These are phyloP conservation scores for Scheffersomyces spartinae DNA, from an alignment of 805 yeast genomes.

Conservation along the genomic window DNA sequence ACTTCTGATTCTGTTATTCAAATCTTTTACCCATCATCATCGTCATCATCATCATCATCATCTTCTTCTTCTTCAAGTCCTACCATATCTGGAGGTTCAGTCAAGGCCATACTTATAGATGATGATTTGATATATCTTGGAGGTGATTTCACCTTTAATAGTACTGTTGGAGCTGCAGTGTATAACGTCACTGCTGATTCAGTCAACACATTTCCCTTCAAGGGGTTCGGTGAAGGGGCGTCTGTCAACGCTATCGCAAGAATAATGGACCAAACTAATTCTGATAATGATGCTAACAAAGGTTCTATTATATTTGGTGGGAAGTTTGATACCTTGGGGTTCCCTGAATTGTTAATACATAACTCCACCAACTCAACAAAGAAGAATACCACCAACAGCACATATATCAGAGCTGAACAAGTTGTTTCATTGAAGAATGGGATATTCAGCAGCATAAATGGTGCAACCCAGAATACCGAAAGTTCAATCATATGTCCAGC, in stretches of 20 bases:
- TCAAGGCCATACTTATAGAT: constrained; percentile 26
- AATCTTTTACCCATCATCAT: no score
- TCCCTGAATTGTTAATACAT: constrained; percentile 29
- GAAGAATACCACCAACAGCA: constrained; percentile 23
- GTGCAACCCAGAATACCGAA: constrained; percentile 15
- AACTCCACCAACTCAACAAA: constrained; percentile 17
- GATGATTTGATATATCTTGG: constrained; percentile 58
- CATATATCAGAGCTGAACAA: constrained; percentile 44
- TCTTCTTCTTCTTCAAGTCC: constrained; percentile 7
- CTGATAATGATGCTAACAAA: constrained; percentile 11
- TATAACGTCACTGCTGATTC: constrained; percentile 40
- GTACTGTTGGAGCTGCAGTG: constrained; percentile 46
- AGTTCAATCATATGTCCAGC: constrained; percentile 48
- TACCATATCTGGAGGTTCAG: constrained; percentile 14
- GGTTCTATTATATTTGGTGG: constrained; percentile 75
- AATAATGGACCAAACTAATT: constrained; percentile 18
- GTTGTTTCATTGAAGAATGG: constrained; percentile 49
- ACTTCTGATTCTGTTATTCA: constrained; percentile 12
- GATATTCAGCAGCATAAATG: constrained; percentile 35
- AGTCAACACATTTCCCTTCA: constrained; percentile 48
- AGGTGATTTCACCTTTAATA: constrained; percentile 53
- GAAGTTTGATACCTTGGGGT: constrained; percentile 49
- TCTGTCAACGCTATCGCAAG: constrained; percentile 50
- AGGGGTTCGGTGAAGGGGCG: constrained; percentile 60
- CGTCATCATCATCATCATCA: no score